Conservation (phyloP, 495 filamentous ascomycete species). For the Lasiosphaeria miniovina region DNA sequence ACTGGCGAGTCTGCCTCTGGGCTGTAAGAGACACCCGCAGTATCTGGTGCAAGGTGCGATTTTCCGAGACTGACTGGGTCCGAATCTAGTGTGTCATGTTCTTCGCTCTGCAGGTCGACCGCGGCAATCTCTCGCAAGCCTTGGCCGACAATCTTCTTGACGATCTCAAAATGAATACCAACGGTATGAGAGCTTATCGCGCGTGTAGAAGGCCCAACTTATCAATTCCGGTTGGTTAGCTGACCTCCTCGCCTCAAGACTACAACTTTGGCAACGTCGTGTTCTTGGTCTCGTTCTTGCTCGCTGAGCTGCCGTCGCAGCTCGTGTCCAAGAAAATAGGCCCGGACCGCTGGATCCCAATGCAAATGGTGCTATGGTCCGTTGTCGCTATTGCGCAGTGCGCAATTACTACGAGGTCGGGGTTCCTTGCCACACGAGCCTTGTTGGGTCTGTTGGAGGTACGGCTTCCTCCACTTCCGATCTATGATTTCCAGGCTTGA, state of each 20-base stretch:
- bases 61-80: slow-evolving; percentile 10
- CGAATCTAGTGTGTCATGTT: slow-evolving; percentile 44
- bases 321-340: slow-evolving; percentile 70
- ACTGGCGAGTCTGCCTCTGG: slow-evolving; percentile 51
- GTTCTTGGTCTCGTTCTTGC: slow-evolving; percentile 63
- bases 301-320: slow-evolving; percentile 73
- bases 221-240: slow-evolving; percentile 20
- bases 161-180: slow-evolving; percentile 51
- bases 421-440: slow-evolving; percentile 59
- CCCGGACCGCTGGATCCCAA: slow-evolving; percentile 77
- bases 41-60: neutral
- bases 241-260: slow-evolving; percentile 24
- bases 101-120: slow-evolving; percentile 56
- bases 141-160: slow-evolving; percentile 54
- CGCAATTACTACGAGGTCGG: slow-evolving; percentile 51
- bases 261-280: slow-evolving; percentile 77
- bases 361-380: slow-evolving; percentile 76
- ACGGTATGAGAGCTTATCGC: slow-evolving; percentile 35
- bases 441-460: slow-evolving; percentile 65
- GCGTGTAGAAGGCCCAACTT: neutral
- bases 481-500: neutral
- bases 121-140: slow-evolving; percentile 55
- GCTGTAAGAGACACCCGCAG: slow-evolving; percentile 34
- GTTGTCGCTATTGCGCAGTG: slow-evolving; percentile 66
- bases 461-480: neutral